These are phyloP conservation scores for Eucalyptus fibrosa DNA, from an alignment of 345 rosid species.

Conservation along the genomic window DNA sequence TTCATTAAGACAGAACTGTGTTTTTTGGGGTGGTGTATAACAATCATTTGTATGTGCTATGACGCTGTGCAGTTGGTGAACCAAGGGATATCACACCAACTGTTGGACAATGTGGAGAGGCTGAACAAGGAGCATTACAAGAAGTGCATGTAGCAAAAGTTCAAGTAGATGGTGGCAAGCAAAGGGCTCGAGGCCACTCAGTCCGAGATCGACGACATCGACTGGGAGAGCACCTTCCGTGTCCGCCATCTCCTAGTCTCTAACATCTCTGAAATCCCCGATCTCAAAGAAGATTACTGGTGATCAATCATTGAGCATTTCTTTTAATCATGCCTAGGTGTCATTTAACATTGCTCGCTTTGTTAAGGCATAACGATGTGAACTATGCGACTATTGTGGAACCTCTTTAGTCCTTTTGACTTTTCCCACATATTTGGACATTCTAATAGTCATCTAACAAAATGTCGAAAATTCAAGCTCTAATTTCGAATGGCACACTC, in stretches of 20 bases:
- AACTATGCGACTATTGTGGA: background rate
- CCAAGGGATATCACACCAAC: conserved; percentile 52
- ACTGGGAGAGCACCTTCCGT: conserved; percentile 82
- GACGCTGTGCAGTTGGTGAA: conserved; percentile 31
- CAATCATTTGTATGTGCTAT: background rate
- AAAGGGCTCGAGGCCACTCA: conserved; percentile 48
- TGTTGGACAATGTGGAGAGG: conserved; percentile 65
- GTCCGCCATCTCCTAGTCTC: conserved; percentile 51
- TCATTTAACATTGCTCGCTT: background rate
- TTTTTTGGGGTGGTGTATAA: too few species aligned
- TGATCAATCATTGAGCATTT: background rate
- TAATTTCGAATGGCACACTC: background rate
- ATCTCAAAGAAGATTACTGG: conserved; percentile 45
- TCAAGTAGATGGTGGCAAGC: conserved; percentile 48
- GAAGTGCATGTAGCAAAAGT: conserved; percentile 46
- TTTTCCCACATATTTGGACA: background rate
- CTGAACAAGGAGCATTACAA: conserved; percentile 54
- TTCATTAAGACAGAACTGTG: background rate
- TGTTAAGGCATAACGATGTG: background rate
- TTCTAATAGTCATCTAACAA: background rate
- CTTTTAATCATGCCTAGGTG: background rate
- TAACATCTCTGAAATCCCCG: conserved; percentile 42
- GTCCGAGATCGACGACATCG: conserved; percentile 40
- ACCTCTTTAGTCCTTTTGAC: background rate
- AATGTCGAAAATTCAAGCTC: background rate